Conservation (phyloP, 2,329 filamentous ascomycete species). For the Fusarium redolens region DNA sequence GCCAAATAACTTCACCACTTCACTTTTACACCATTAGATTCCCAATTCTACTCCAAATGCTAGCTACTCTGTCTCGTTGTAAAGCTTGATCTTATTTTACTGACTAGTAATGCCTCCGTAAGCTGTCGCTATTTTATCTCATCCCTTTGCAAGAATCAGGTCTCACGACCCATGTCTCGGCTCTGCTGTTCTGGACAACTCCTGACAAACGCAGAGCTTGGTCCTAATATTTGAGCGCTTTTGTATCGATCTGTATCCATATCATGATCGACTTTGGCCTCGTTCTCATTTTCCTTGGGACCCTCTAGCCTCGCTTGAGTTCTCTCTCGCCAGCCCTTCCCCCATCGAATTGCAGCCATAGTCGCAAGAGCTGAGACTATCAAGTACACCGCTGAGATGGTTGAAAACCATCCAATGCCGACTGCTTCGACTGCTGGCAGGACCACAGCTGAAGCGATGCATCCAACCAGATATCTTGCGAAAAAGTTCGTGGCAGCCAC, state of each 20-base stretch:
- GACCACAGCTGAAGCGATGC: constrained; percentile 75
- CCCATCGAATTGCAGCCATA: constrained; percentile 54
- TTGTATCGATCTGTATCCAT: constrained; percentile 1
- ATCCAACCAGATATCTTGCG: constrained; percentile 79
- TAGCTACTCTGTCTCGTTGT: not conserved
- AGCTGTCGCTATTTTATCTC: not conserved
- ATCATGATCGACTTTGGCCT: not conserved
- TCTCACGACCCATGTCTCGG: constrained; percentile 23
- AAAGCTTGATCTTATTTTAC: not conserved
- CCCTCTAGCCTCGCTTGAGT: constrained; percentile 45
- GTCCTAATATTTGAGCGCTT: constrained; percentile 3
- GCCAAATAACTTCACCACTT: not conserved
- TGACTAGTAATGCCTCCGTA: not conserved
- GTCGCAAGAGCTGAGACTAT: constrained; percentile 52
- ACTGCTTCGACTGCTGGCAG: constrained; percentile 79
- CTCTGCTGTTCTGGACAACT: not conserved
- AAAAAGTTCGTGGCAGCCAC: constrained; percentile 86
- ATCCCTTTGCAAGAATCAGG: constrained; percentile 1
- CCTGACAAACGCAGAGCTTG: not conserved
- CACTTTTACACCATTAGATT: not conserved
- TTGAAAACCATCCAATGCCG: constrained; percentile 85
- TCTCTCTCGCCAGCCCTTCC: constrained; percentile 53
- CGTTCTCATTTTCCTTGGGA: constrained; percentile 24
- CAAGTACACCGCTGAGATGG: constrained; percentile 62
- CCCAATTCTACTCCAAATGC: not conserved